Base-by-base conservation (phyloP, 345 rosid species). In the Triadica sebifera region DNA sequence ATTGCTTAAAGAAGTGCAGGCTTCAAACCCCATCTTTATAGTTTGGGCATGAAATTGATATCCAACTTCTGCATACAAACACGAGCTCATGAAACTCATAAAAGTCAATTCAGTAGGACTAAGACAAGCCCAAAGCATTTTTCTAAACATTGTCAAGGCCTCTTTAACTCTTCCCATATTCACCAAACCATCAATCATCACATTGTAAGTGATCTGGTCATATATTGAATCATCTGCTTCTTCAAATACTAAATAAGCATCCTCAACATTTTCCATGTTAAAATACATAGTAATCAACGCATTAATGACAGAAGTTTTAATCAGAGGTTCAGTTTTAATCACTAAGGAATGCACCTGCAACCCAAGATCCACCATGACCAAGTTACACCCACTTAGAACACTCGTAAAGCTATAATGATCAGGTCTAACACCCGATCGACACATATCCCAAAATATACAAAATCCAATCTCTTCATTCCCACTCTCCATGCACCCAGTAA, bases 281-380 rank as follows among this genome's bases (percentile, higher is more conserved):
- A 92, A 90, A 77, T 84, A 89, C 93, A 90, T 86, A 41, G 92
- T 86, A 80, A 92, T 82, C 25, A 90, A 61, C 16, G 97, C 82
- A 73, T 92, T 90, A 37, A 81, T 73, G 80, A 90, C 95, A 53
- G 92, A 85, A 57, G 81, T 68, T 51, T 71, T 77, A 74, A 43
- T 56, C 63, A 80, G 75, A 78, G 79, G 86, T 45, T 96, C 93
- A 49, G 83, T 77, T 82, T 88, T 90, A 39, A 80, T 61, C 47
- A 86, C 91, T 75, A 90, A 69, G 24, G 88, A 82, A 63, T 92
- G 92, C 69, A 92, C 84, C 73, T 89, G 91, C 83, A 77, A 79
- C 70, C 96, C 93, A 13, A 85, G 82, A 59, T 86, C 88, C 72
- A 75, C 65, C 50, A 49, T 73, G 59, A 50, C 85, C 67, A 22